phyloP scores from a whole-genome alignment of 2,329 filamentous ascomycete genomes.

The Blastomyces parvus region DNA sequence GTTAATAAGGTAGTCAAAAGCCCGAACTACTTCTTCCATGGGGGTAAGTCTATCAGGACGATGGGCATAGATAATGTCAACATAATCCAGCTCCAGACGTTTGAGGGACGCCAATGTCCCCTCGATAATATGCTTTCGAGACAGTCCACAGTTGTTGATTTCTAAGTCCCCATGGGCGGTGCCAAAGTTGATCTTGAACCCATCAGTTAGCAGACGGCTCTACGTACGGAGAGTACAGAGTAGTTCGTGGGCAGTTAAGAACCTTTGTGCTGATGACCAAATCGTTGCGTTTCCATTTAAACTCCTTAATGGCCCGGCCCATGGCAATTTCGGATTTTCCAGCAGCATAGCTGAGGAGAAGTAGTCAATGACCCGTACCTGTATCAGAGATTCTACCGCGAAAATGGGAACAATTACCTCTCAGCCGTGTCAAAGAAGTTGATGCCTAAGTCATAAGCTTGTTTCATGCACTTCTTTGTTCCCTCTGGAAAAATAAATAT shows the following conservation, averaged over 20 bases:
- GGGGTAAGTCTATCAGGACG: slow-evolving; percentile 57
- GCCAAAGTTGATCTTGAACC: slow-evolving; percentile 52
- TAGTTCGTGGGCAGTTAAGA: background rate
- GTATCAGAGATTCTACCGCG: too few species aligned
- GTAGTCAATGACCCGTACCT: slow-evolving; percentile 4
- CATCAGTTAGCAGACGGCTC: slow-evolving; percentile 4
- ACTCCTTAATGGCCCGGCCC: slow-evolving; percentile 48
- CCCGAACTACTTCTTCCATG: slow-evolving; percentile 62
- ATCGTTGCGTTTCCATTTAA: slow-evolving; percentile 49
- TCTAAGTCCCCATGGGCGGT: slow-evolving; percentile 49
- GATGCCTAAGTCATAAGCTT: slow-evolving; percentile 49
- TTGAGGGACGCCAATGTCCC: slow-evolving; percentile 51
- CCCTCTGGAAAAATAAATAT: slow-evolving; percentile 15
- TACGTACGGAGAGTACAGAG: background rate
- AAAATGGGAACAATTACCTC: slow-evolving; percentile 19
- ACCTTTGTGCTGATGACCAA: slow-evolving; percentile 31
- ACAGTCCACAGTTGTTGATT: slow-evolving; percentile 60
- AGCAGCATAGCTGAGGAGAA: slow-evolving; percentile 34
- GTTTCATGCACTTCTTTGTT: slow-evolving; percentile 35
- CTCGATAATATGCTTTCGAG: slow-evolving; percentile 61
- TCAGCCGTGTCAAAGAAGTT: slow-evolving; percentile 53
- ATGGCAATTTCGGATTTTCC: slow-evolving; percentile 47
- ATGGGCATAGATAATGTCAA: slow-evolving; percentile 64
- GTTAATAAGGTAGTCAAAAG: slow-evolving; percentile 63
- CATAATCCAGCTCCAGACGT: slow-evolving; percentile 56